Evolutionary conservation across 179 eudicot genomes (phyloP).

Genomic region (Silene coronaria): DNA sequence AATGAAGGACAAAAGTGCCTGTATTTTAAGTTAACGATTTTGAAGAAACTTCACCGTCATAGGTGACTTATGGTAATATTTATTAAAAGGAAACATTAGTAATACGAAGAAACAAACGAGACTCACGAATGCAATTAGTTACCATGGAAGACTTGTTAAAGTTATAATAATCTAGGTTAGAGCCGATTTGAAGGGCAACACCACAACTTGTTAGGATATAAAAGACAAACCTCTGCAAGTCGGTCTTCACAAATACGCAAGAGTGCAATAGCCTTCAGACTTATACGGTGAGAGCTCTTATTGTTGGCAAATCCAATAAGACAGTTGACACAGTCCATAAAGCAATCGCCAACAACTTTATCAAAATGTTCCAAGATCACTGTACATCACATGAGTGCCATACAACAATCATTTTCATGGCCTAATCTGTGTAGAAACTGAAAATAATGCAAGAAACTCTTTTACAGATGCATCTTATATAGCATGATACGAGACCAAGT

Average conservation of each 20-base stretch:
- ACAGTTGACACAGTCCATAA: conserved; percentile 98
- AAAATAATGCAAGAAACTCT: not conserved
- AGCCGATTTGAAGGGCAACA: not conserved
- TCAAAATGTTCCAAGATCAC: conserved; percentile 98
- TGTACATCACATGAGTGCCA: conserved; percentile 33
- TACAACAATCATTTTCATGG: conserved; percentile 14
- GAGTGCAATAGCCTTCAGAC: conserved; percentile 96
- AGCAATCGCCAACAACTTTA: conserved; percentile 96
- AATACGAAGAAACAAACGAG: not conserved
- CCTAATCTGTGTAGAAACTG: not conserved
- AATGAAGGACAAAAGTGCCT: not conserved
- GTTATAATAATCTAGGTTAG: not conserved
- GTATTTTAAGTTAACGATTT: not conserved
- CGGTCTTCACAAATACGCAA: conserved; percentile 97
- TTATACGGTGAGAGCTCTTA: conserved; percentile 82
- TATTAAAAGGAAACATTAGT: not conserved
- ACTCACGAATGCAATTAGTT: not conserved
- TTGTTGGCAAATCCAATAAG: conserved; percentile 97
- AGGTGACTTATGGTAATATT: not conserved
- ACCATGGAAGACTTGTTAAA: not conserved
- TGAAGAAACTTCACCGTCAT: not conserved
- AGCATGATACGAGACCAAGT: not conserved
- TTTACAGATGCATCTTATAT: not conserved
- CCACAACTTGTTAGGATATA: not conserved
- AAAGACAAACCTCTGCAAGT: conserved; percentile 87